These are phyloP conservation scores for Colletotrichum tanaceti DNA, from an alignment of 2,329 filamentous ascomycete genomes.

Conservation along the genomic window DNA sequence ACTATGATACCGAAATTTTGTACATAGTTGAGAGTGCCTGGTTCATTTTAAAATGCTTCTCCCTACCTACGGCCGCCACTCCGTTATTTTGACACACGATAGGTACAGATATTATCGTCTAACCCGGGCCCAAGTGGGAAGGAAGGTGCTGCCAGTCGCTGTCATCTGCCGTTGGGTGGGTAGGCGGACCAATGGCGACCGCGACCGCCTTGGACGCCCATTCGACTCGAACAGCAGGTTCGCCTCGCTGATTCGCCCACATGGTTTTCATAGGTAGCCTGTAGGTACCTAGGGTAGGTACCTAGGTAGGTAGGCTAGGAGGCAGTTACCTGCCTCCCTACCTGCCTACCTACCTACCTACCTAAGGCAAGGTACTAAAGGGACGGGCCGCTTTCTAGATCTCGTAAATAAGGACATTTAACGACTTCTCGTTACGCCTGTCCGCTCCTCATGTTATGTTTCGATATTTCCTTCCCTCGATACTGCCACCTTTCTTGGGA, in stretches of 20 bases:
- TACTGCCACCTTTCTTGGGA: neutral
- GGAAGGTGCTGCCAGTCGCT: constrained; percentile 5
- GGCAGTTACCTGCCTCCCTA: too few species aligned
- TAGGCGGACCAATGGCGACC: constrained; percentile 30
- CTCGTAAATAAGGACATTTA: constrained; percentile 26
- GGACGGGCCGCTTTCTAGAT: constrained; percentile 37
- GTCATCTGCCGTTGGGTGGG: neutral
- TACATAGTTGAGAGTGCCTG: too few species aligned
- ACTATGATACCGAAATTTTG: neutral
- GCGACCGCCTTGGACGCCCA: constrained; percentile 11
- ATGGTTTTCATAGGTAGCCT: constrained; percentile 16
- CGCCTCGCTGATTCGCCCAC: constrained; percentile 32
- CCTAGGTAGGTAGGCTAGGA: too few species aligned
- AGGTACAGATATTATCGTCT: neutral
- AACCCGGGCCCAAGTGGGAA: neutral
- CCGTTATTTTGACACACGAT: neutral
- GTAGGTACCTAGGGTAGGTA: too few species aligned
- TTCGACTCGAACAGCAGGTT: constrained; percentile 22
- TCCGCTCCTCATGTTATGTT: neutral
- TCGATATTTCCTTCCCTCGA: neutral
- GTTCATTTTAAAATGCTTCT: too few species aligned
- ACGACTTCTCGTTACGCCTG: constrained; percentile 15
- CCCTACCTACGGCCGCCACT: too few species aligned
- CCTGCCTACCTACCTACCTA: too few species aligned
- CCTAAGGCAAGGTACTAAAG: constrained; percentile 6